A percentile compares a stretch with the other conserved stretches of the same genome.
phyloP scores from a whole-genome alignment of 768 basidiomycete species.

The Pleurotus salmoneostramineus region DNA sequence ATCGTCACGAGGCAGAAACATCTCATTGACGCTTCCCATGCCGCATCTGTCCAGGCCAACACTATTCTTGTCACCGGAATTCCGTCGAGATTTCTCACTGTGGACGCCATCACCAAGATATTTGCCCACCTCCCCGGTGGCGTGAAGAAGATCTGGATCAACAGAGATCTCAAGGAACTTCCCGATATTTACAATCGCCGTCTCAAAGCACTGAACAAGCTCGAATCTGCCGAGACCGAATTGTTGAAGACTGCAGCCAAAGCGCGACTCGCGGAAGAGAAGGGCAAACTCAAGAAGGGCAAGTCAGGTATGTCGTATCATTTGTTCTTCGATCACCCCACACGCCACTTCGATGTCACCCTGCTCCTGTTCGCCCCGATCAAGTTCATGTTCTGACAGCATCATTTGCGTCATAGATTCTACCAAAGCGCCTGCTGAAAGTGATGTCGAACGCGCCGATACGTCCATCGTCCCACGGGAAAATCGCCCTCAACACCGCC shows the following conservation, averaged over 20 bases:
- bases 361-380: neutral
- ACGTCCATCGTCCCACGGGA: constrained; percentile 50
- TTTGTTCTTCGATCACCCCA: neutral
- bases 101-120: constrained; percentile 57
- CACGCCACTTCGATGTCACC: neutral
- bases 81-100: constrained; percentile 72
- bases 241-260: constrained; percentile 77
- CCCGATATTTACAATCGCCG: constrained; percentile 81
- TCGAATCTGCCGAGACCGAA: constrained; percentile 83
- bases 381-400: neutral
- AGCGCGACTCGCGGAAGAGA: constrained; percentile 51
- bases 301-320: neutral
- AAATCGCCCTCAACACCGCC: constrained; percentile 76
- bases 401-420: neutral
- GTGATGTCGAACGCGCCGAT: constrained; percentile 17
- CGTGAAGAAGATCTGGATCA: constrained; percentile 89
- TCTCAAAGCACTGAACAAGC: constrained; percentile 64
- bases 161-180: constrained; percentile 83
- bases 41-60: constrained; percentile 79
- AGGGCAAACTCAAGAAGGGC: constrained; percentile 29
- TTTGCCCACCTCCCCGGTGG: constrained; percentile 90
- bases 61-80: constrained; percentile 92
- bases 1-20: constrained; percentile 76
- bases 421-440: neutral
- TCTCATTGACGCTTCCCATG: constrained; percentile 71